Percentiles rank a stretch among this genome's conserved stretches.
Conservation (phyloP, 2,329 filamentous ascomycete species). For the Botrytis cinerea region DNA sequence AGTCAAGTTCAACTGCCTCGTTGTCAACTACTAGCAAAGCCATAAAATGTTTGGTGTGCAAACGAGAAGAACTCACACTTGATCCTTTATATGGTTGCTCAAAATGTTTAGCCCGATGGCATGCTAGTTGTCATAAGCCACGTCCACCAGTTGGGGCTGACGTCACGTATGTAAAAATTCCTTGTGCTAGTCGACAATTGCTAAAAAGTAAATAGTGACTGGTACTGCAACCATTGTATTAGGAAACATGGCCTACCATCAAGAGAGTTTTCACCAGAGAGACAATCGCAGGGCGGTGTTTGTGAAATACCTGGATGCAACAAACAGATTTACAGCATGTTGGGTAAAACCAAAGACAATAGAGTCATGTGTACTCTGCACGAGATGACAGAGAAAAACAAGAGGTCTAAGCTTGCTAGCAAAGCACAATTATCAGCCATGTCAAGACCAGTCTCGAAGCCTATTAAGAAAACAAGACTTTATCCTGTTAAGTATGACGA, state of each 20-base stretch:
- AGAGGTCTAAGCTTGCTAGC: constrained; percentile 13
- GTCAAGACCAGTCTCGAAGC: constrained; percentile 4
- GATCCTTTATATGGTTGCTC: constrained; percentile 31
- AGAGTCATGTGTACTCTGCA: constrained; percentile 11
- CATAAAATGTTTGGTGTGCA: constrained; percentile 33
- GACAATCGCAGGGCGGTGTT: neutral
- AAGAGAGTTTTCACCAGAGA: neutral
- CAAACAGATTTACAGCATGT: constrained; percentile 13
- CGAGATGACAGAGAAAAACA: constrained; percentile 12
- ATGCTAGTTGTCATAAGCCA: constrained; percentile 30
- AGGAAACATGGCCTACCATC: constrained; percentile 7
- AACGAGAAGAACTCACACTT: constrained; percentile 23
- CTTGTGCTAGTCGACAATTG: neutral
- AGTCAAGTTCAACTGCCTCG: constrained; percentile 25
- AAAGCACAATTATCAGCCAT: constrained; percentile 8
- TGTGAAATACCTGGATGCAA: constrained; percentile 20
- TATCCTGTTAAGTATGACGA: constrained; percentile 31
- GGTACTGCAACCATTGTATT: constrained; percentile 18
- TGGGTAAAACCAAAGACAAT: constrained; percentile 3
- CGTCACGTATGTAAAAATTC: constrained; percentile 1
- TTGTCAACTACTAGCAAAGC: constrained; percentile 19
- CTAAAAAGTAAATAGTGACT: constrained; percentile 17
- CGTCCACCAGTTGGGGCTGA: neutral
- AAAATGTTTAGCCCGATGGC: constrained; percentile 31
- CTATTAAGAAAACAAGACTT: constrained; percentile 32